phyloP scores from a whole-genome alignment of 2,329 filamentous ascomycete genomes.

The Eutypella sp. region DNA sequence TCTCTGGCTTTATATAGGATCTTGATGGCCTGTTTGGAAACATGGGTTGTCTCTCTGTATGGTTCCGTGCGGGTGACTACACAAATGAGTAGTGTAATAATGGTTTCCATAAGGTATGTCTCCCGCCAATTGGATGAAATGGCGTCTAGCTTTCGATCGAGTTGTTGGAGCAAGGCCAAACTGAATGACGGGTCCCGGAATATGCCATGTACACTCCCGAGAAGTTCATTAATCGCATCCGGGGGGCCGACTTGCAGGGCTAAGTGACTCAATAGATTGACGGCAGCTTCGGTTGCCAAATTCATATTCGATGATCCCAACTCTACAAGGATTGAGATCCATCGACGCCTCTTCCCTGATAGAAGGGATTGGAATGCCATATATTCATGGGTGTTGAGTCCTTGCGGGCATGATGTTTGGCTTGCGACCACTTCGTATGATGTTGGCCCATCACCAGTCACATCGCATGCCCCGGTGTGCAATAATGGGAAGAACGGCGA shows the following conservation, averaged over 20 bases:
- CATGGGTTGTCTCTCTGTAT: conserved; percentile 2
- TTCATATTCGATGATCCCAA: conserved; percentile 52
- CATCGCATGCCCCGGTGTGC: conserved; percentile 19
- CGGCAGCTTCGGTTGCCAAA: conserved; percentile 50
- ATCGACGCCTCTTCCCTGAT: conserved; percentile 41
- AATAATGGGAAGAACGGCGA: conserved; percentile 32
- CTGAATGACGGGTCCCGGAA: conserved; percentile 50
- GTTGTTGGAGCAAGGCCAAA: conserved; percentile 36
- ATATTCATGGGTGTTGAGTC: conserved; percentile 47
- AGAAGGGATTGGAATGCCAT: conserved; percentile 44
- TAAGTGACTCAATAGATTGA: conserved; percentile 45
- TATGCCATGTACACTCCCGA: conserved; percentile 43
- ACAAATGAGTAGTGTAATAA: conserved; percentile 48
- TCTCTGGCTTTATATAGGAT: conserved; percentile 38
- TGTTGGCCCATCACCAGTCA: conserved; percentile 35
- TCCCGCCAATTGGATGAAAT: conserved; percentile 57
- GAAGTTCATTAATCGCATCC: conserved; percentile 15
- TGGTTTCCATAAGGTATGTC: conserved; percentile 49
- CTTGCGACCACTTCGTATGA: conserved; percentile 50
- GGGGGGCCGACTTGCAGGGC: conserved; percentile 50
- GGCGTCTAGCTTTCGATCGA: conserved; percentile 35
- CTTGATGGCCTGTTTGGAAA: conserved; percentile 9
- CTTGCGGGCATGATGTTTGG: conserved; percentile 41
- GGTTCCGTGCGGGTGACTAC: conserved; percentile 18
- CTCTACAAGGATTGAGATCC: conserved; percentile 45